Base-by-base conservation (phyloP, 2,329 filamentous ascomycete genomes). In the Sarocladium kiliense region DNA sequence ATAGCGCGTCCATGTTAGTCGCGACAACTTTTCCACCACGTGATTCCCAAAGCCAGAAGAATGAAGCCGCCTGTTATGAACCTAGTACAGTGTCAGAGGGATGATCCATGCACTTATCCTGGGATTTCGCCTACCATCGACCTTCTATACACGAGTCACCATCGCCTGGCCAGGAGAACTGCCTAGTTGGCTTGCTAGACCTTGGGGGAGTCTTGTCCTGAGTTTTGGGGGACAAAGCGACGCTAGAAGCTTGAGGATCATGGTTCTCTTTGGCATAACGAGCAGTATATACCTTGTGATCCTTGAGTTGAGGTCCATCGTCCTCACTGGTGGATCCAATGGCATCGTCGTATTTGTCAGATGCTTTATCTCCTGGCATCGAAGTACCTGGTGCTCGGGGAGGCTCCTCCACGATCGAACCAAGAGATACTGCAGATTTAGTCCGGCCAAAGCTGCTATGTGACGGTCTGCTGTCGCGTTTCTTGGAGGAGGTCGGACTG, bases 401-500 rank as follows among this genome's bases (percentile, higher is more conserved):
- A 25, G 71, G 67, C 47, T 74, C 73, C 59, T 79, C 77, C 2
- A 72, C 71, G 51, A 79, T 79, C 16, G 75, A 72, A 7, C 74
- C 69, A 5, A 80, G 66, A 2, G 76, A 77, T 3, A 66, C 63
- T n/a, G 65, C 64, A 21, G 73, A 71, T 56, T 64, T 66, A n/a
- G 66, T 67, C 23, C 71, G 70, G n/a, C 62, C 63, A 37, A 67
- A 62, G 39, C 69, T 68, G 53, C 67, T 63, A 27, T 67, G 63
- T 4, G 71, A 72, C 25, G 61, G 56, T 34, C 68, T 65, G 23
- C 63, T 64, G 44, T 68, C 70, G 57, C 60, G 66, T 60, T 54
- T 69, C 53, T 66, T 70, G 19, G 61, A 62, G 42, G 71, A 74
- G 9, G 56, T 62, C 16, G 71, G 70, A 50, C 72, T 74, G 4